Conservation (phyloP, 2,329 filamentous ascomycete species). For the Diaporthe capsici region DNA sequence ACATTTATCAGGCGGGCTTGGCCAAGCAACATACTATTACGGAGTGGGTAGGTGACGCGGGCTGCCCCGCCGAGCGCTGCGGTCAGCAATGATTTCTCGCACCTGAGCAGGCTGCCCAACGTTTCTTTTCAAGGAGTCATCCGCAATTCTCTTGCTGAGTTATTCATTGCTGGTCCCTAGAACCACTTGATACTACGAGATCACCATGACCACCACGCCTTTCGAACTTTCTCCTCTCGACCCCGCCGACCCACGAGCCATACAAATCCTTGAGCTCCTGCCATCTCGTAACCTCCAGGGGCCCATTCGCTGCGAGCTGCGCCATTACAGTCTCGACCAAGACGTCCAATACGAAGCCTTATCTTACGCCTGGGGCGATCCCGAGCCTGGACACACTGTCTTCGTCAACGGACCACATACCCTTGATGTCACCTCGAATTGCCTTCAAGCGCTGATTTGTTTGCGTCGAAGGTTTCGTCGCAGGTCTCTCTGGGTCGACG, state of each 20-base stretch:
- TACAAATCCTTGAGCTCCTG: background rate
- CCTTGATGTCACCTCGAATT: constrained; percentile 17
- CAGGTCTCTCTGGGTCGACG: background rate
- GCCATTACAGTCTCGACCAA: background rate
- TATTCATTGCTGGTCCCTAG: no score
- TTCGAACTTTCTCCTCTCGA: background rate
- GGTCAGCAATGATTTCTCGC: no score
- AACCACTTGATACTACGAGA: no score
- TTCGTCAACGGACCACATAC: background rate
- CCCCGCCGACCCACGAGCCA: background rate
- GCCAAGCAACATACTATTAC: no score
- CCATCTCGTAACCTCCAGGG: background rate
- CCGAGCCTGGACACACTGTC: background rate
- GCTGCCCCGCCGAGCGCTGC: no score
- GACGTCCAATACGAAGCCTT: background rate
- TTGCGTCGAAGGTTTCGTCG: background rate
- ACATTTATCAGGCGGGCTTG: no score
- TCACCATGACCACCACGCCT: background rate
- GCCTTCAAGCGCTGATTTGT: background rate
- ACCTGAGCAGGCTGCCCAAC: no score
- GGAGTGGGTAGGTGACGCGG: no score
- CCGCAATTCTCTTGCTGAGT: no score
- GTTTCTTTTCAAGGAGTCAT: no score
- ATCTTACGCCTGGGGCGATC: constrained; percentile 2
- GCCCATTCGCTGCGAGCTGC: background rate